phyloP scores from a whole-genome alignment of 176 grass and related monocot genomes.

The Lolium rigidum region DNA sequence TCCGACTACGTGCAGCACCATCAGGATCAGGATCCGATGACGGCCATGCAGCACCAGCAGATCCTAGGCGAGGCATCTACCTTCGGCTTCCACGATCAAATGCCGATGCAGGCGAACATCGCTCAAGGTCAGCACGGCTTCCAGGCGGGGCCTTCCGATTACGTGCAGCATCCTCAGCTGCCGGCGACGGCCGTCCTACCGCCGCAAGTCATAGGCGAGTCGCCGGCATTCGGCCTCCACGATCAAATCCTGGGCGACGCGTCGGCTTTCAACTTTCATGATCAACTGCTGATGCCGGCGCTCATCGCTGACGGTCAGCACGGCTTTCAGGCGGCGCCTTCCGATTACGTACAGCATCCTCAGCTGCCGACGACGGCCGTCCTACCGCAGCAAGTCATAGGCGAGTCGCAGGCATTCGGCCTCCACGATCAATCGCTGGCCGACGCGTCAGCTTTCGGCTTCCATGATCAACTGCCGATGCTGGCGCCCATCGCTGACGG shows the following conservation, averaged over 20 bases:
- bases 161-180: neutral
- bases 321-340: neutral
- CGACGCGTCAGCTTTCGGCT: neutral
- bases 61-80: neutral
- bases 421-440: neutral
- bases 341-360: neutral
- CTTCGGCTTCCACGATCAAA: neutral
- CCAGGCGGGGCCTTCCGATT: neutral
- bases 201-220: neutral
- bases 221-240: neutral
- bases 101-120: neutral
- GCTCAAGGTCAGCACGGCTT: neutral
- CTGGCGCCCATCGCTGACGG: neutral
- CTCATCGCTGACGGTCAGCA: neutral
- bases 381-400: neutral
- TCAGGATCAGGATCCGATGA: neutral
- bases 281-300: neutral
- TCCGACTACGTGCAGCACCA: neutral
- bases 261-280: neutral
- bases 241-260: neutral
- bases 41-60: neutral
- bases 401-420: neutral
- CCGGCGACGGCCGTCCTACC: neutral
- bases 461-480: neutral
- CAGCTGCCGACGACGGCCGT: neutral